A percentile compares a stretch with the other conserved stretches of the same genome.
Conservation (phyloP, 169 alveolate genomes). For the Cryptosporidium tyzzeri region DNA sequence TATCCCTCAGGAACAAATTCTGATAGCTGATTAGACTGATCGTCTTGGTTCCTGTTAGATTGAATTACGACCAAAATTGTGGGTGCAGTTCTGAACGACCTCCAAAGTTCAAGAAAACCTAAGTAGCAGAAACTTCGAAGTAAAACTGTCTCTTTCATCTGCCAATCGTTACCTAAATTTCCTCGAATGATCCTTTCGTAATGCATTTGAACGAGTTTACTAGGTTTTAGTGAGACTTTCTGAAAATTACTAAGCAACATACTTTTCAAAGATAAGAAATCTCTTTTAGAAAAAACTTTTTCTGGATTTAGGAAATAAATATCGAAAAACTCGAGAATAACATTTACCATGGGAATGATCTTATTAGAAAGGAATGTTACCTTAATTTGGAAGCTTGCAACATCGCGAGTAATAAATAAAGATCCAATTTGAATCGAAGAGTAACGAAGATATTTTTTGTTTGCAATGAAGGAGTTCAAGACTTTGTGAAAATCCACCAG, state of each 20-base stretch:
- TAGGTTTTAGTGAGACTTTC: constrained; percentile 5
- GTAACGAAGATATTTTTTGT: constrained; percentile 5
- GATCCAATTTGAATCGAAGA: constrained; percentile 32
- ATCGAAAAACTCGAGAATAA: constrained; percentile 31
- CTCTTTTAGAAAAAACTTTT: constrained; percentile 27
- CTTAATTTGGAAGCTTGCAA: constrained; percentile 29
- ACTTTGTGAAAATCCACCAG: constrained; percentile 15
- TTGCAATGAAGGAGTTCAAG: constrained; percentile 32
- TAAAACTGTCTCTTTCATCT: not conserved
- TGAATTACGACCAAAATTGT: constrained; percentile 41
- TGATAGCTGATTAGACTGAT: not conserved
- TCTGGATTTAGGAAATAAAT: constrained; percentile 21
- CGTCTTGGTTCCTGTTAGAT: constrained; percentile 18
- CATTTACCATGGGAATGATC: constrained; percentile 7
- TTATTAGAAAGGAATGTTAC: constrained; percentile 32
- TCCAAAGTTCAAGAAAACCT: constrained; percentile 14
- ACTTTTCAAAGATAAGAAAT: constrained; percentile 23
- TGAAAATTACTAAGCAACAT: constrained; percentile 43
- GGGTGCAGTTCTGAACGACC: constrained; percentile 13
- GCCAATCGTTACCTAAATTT: constrained; percentile 32
- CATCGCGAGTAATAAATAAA: not conserved
- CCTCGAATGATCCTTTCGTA: constrained; percentile 30
- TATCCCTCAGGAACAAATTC: constrained; percentile 49
- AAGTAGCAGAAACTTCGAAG: not conserved
- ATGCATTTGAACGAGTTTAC: constrained; percentile 14